Conservation (phyloP, 768 basidiomycete species). For the Mycena crocata region DNA sequence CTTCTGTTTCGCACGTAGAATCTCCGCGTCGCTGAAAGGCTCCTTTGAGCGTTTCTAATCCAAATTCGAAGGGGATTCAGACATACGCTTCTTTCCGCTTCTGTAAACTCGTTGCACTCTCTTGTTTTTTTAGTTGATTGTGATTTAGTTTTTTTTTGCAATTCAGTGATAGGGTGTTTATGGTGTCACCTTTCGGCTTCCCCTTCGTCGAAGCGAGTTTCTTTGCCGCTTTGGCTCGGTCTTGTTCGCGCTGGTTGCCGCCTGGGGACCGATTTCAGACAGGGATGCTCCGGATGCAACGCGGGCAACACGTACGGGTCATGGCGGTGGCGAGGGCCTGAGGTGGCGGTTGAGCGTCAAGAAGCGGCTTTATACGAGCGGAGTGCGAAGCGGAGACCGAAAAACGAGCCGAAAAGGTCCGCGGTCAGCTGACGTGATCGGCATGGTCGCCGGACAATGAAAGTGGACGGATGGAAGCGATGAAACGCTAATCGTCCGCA, state of each 20-base stretch:
- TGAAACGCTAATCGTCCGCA: not conserved
- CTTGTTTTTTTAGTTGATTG: too few species aligned
- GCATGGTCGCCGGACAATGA: not conserved
- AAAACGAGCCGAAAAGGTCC: constrained; percentile 31
- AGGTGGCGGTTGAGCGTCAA: constrained; percentile 29
- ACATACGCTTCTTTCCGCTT: constrained; percentile 83
- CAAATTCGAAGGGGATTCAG: constrained; percentile 22
- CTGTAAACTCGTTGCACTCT: constrained; percentile 69
- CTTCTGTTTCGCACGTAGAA: constrained; percentile 83
- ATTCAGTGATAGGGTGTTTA: too few species aligned
- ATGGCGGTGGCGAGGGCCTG: constrained; percentile 43
- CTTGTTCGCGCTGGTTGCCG: constrained; percentile 85
- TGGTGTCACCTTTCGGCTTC: constrained; percentile 80
- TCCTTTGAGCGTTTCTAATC: constrained; percentile 37
- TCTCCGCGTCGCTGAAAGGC: constrained; percentile 75
- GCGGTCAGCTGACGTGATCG: constrained; percentile 8
- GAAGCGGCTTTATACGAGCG: constrained; percentile 17
- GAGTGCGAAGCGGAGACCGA: constrained; percentile 38
- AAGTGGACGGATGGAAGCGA: not conserved
- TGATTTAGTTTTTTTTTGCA: too few species aligned
- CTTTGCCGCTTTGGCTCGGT: constrained; percentile 80
- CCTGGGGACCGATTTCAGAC: constrained; percentile 55
- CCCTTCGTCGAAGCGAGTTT: constrained; percentile 65
- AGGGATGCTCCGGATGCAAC: constrained; percentile 16
- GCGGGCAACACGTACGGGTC: constrained; percentile 61